Base-by-base conservation (phyloP, 169 alveolate species). In the Plasmodium falciparum region DNA sequence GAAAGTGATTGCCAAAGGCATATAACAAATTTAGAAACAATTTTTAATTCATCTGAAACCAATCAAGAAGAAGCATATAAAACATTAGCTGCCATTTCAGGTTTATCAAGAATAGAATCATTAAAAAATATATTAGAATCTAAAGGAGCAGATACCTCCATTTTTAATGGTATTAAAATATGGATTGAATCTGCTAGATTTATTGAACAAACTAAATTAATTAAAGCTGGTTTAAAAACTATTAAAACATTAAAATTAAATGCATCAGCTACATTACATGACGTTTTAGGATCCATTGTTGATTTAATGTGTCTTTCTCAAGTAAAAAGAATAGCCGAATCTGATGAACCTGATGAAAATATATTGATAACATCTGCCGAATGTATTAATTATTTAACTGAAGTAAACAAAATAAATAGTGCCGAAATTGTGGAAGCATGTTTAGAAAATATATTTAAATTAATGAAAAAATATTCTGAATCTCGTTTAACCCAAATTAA, bases 41-140 rank as follows among this genome's bases (percentile, higher is more conserved):
- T 95, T 9, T 93, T 94, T 43, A 93, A 89, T 71, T 73, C 91
- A 26, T 96, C 95, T 62, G 88, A 93, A 58, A 88, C 95, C 11
- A 95, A 93, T 33, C 96, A 96, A 26, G 98, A 97, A 56, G 93
- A 90, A 45, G 97, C 98, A 17, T 96, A 94, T 83, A 92, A 93
- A 65, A 94, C 94, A 20, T 78, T 97, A 66, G 98, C 98, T 5
- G 98, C 98, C 11, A 95, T 97, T 39, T 94, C 98, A 0, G 98
- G 98, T 17, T 90, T 97, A 11, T 94, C 96, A 70, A 93, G 96
- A 61, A 94, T 97, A 2, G 91, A 92, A 33, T 90, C 95, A 3
- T 91, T 96, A 47, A 86, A 94, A 47, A 94, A 89, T 33, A 90
- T 73, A 56, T 61, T 94, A 71, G 74, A 90, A 9, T 70, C 92